Evolutionary conservation across 305 asterid species (phyloP).

Genomic region (Striga hermonthica): DNA sequence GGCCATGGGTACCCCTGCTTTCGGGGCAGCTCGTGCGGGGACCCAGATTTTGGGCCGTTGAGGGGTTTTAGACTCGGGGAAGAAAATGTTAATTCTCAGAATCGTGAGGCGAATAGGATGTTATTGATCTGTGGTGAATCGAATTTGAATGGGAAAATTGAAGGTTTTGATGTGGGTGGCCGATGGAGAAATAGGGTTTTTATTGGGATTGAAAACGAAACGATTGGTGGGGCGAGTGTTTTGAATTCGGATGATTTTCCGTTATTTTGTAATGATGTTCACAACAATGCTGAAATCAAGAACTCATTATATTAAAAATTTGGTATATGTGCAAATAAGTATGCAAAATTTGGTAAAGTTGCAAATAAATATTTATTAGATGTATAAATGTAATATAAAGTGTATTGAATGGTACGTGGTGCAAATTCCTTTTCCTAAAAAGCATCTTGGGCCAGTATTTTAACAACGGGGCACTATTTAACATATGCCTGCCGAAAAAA

Average conservation of each 20-base stretch:
- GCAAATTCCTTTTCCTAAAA: too few species aligned
- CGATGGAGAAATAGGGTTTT: constrained; percentile 34
- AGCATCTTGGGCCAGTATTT: too few species aligned
- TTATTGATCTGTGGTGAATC: constrained; percentile 35
- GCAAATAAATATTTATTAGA: too few species aligned
- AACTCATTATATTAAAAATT: too few species aligned
- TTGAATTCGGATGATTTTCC: constrained; percentile 30
- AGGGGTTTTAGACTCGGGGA: constrained; percentile 61
- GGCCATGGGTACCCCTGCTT: constrained; percentile 82
- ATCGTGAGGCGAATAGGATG: constrained; percentile 36
- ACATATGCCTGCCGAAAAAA: too few species aligned
- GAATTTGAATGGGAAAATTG: constrained; percentile 37
- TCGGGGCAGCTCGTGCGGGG: constrained; percentile 50
- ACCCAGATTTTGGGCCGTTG: constrained; percentile 64
- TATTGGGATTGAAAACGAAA: constrained; percentile 10
- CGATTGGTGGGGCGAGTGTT: constrained; percentile 23
- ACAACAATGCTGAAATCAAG: too few species aligned
- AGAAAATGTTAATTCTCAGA: constrained; percentile 43
- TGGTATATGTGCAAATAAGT: too few species aligned
- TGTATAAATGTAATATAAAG: too few species aligned
- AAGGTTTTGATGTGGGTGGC: constrained; percentile 40
- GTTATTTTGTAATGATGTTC: too few species aligned
- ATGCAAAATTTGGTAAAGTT: too few species aligned
- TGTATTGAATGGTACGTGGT: too few species aligned
- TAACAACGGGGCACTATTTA: too few species aligned